Evolutionary conservation across 352 stramenopile species (phyloP).

Genomic region (Pythium volutum): DNA sequence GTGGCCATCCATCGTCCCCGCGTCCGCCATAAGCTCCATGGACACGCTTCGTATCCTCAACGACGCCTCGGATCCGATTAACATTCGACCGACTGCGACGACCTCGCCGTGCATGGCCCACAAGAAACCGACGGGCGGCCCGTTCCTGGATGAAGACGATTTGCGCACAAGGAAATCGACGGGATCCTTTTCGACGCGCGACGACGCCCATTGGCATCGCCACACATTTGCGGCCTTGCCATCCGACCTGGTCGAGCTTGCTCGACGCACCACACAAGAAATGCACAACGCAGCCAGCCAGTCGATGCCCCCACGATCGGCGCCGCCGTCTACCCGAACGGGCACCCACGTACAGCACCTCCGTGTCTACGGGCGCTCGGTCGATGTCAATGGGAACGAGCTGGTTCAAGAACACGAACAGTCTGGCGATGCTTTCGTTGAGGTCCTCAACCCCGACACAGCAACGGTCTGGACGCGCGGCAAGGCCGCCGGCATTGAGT

Average conservation of each 20-base stretch:
- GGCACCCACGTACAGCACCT: constrained; percentile 50
- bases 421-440: constrained; percentile 37
- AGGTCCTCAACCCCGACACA: constrained; percentile 33
- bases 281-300: constrained; percentile 11
- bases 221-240: constrained; percentile 26
- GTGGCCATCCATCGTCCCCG: constrained; percentile 12
- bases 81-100: constrained; percentile 18
- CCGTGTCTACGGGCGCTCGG: constrained; percentile 41
- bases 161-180: constrained; percentile 7
- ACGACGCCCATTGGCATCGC: constrained; percentile 14
- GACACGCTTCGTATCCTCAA: constrained; percentile 24
- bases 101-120: constrained; percentile 18
- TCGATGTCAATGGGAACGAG: constrained; percentile 9
- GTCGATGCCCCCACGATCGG: constrained; percentile 20
- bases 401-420: constrained; percentile 26
- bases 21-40: constrained; percentile 21
- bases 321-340: constrained; percentile 22
- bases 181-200: constrained; percentile 8
- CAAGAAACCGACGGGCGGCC: constrained; percentile 1
- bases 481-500: constrained; percentile 68
- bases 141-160: constrained; percentile 17
- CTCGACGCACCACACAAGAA: constrained; percentile 16
- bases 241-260: constrained; percentile 17
- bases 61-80: constrained; percentile 22
- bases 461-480: constrained; percentile 72